Base-by-base conservation (phyloP, 352 stramenopile species). In the Globisporangium spiculum region DNA sequence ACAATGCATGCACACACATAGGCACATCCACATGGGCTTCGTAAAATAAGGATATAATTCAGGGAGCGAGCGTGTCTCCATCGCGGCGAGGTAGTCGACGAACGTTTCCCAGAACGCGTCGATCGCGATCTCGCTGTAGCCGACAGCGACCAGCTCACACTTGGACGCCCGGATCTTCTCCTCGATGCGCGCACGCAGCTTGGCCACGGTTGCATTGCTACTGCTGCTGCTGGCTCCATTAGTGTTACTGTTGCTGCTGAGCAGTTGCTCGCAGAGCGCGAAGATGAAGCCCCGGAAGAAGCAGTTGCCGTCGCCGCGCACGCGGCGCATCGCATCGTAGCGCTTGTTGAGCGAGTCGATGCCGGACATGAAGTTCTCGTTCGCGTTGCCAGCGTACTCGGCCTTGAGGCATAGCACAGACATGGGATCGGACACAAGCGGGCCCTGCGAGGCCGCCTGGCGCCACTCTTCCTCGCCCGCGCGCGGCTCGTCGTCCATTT, bases 51-150 rank as follows among this genome's bases (percentile, higher is more conserved):
- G 60, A 79, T 66, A 65, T 62, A 93, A 64, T 60, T 92, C 87
- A 1, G 66, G 77, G 46, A 92, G 79, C 14, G 86, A 87, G 0
- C 86, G 83, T 14, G 76, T 91, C 69, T 91, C 79, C 86, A 94
- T 94, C 18, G 83, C 79, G 2, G 81, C 86, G 60, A 94, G 75
- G 60, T 94, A 94, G 59, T 98, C 92, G 22, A 98, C 83, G 66
- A 98, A 89, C 27, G 89, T 97, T 60, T 98, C 95, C 78, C 94
- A 93, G 83, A 98, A 98, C 62, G 89, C 85, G 74, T 98, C 93
- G 75, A 98, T 94, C 7, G 92, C 89, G 26, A 96, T 84, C 73
- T 97, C 88, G 53, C 92, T 93, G 76, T 98, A 98, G 55, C 93
- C 93, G 38, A 96, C 75, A 1, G 81, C 76, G 44, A 97, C 63